phyloP scores from a whole-genome alignment of 495 filamentous ascomycete species.

The Aeminium ludgeri region DNA sequence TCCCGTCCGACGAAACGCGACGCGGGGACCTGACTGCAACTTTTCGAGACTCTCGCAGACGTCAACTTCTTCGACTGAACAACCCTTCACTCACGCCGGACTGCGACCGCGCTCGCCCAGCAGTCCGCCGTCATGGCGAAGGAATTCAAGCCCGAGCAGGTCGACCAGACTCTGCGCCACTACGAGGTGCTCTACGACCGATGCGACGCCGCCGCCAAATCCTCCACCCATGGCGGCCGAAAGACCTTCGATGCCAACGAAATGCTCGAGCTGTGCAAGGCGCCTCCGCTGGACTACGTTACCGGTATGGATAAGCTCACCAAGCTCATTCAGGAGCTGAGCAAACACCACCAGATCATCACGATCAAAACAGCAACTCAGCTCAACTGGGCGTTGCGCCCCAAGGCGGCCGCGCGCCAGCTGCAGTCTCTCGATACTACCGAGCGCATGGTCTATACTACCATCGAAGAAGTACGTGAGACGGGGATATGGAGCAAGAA shows the following conservation, averaged over 20 bases:
- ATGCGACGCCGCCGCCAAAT: conserved; percentile 3
- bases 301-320: conserved; percentile 1
- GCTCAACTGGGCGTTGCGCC: conserved; percentile 10
- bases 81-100: too few species aligned
- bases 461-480: conserved; percentile 62
- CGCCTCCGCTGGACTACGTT: conserved; percentile 1
- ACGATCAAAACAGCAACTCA: conserved; percentile 1
- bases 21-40: too few species aligned
- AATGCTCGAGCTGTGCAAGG: neutral
- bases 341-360: conserved; percentile 5
- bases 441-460: conserved; percentile 64
- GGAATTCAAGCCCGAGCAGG: too few species aligned
- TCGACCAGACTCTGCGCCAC: too few species aligned
- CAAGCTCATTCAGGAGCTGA: conserved; percentile 7
- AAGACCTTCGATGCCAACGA: conserved; percentile 11
- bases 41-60: too few species aligned
- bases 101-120: too few species aligned
- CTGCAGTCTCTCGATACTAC: conserved; percentile 25
- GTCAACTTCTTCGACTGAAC: too few species aligned
- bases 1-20: too few species aligned
- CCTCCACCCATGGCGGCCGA: conserved; percentile 5
- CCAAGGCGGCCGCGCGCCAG: conserved; percentile 5
- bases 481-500: conserved; percentile 80
- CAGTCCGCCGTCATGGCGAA: too few species aligned
- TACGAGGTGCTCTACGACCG: conserved; percentile 12